A percentile compares a stretch with the other conserved stretches of the same genome.
Conservation (phyloP, 2,329 filamentous ascomycete species). For the Alternaria gaisen region DNA sequence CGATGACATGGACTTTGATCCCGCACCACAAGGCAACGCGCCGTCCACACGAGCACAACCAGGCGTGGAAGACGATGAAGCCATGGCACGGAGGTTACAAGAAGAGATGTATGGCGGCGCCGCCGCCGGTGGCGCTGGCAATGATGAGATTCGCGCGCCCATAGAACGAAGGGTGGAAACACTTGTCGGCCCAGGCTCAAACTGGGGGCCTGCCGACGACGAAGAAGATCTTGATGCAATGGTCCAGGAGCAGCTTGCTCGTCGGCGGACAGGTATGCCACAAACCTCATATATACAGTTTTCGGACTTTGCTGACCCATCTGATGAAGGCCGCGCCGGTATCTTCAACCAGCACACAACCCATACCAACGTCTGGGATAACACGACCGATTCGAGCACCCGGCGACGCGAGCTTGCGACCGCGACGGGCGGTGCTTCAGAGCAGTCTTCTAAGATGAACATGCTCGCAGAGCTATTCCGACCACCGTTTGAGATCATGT, state of each 20-base stretch:
- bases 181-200: constrained; percentile 76
- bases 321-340: constrained; percentile 56
- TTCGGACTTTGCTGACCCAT: constrained; percentile 39
- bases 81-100: constrained; percentile 89
- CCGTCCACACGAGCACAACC: constrained; percentile 31
- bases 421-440: constrained; percentile 71
- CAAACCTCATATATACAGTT: constrained; percentile 24
- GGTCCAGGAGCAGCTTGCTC: constrained; percentile 70
- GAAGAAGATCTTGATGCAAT: constrained; percentile 67
- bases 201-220: constrained; percentile 57
- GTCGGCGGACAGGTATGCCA: constrained; percentile 50
- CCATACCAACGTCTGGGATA: constrained; percentile 67
- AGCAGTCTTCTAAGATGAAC: constrained; percentile 73
- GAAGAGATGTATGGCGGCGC: constrained; percentile 81
- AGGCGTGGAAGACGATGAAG: constrained; percentile 84
- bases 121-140: constrained; percentile 51
- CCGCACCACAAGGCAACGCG: constrained; percentile 42
- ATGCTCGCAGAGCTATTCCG: constrained; percentile 91
- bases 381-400: constrained; percentile 57
- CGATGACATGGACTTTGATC: constrained; percentile 67
- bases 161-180: constrained; percentile 93
- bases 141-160: constrained; percentile 80
- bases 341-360: constrained; percentile 74
- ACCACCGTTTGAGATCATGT: constrained; percentile 91
- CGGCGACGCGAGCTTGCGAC: constrained; percentile 64